Evolutionary conservation across 2,329 filamentous ascomycete genomes (phyloP), one percentile per base, ranked within the genome.

Genomic region (Ophiostoma montium): DNA sequence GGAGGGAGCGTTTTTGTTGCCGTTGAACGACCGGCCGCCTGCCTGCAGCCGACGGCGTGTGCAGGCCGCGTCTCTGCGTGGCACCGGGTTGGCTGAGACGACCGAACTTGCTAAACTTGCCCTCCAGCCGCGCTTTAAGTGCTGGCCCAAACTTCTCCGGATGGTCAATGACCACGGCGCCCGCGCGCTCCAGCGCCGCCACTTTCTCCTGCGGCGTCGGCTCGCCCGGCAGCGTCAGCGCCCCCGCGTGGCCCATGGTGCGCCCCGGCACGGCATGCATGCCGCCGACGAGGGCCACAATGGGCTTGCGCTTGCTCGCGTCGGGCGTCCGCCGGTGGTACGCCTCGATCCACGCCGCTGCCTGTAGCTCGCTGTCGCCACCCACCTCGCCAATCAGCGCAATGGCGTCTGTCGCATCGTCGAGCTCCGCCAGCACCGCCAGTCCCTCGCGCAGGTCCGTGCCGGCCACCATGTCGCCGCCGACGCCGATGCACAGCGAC

Each of bases 161-260:
- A 58, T 89, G 84, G 52, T 84, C 77, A 3, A 88, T 79, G 63
- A 89, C 78, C 0, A 74, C 75, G 0, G 76, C 82, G 2, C 83
- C 83, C 12, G 74, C 83, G 49, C 72, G 67, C 59, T 79, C 67
- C n/a, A 90, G 69, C 2, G 77, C 74, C 38, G 70, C 71, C 52
- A 82, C 76, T 63, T 90, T 90, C n/a, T 72, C 70, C 35, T 69
- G 65, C 0, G 80, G 76, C 52, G 71, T 71, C 3, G 78, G 74
- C 59, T 89, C 83, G 18, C 80, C 81, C 7, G 78, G 71, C 1
- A 78, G 71, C 48, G 71, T 70, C 69, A 84, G 86, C 13, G 85
- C 85, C 39, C 85, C 85, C 10, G 84, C 82, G 61, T 90, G 85
- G 10, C 85, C 85, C 83, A 89, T 88, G 39, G 86, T 73, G 19